Evolutionary conservation across 352 stramenopile species (phyloP).

Genomic region (Ophiocytium majus): DNA sequence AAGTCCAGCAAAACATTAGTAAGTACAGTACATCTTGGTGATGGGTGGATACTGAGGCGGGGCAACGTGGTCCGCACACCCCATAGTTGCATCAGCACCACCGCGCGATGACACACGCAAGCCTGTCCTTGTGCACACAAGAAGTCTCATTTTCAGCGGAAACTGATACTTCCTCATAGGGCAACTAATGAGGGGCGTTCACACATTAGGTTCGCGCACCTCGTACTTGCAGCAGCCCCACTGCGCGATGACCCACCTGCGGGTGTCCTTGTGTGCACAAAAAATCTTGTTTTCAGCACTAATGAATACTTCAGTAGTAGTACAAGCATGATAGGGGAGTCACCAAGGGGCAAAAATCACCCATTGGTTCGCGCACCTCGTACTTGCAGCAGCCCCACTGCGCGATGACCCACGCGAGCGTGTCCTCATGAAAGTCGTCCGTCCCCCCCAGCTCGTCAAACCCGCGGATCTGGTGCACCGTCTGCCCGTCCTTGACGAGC

Average conservation of each 20-base stretch:
- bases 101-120: too few relatives aligned
- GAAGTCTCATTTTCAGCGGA: too few relatives aligned
- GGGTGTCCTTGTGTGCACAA: too few relatives aligned
- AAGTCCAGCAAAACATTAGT: too few relatives aligned
- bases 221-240: not conserved
- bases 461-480: slow-evolving; percentile 74
- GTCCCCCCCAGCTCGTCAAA: slow-evolving; percentile 86
- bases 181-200: not conserved
- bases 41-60: too few relatives aligned
- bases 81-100: too few relatives aligned
- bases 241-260: not conserved
- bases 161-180: too few relatives aligned
- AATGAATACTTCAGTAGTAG: not conserved
- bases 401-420: slow-evolving; percentile 70
- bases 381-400: slow-evolving; percentile 24
- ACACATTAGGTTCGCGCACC: not conserved
- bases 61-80: too few relatives aligned
- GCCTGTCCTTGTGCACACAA: too few relatives aligned
- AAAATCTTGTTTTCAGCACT: too few relatives aligned
- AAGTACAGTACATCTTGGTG: too few relatives aligned
- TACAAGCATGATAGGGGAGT: not conserved
- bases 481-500: slow-evolving; percentile 69
- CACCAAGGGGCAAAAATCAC: not conserved
- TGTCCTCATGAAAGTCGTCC: slow-evolving; percentile 86
- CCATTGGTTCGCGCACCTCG: not conserved